Percentiles rank a stretch among this genome's conserved stretches.
phyloP scores from a whole-genome alignment of 495 filamentous ascomycete genomes.

The Xylaria acuta region DNA sequence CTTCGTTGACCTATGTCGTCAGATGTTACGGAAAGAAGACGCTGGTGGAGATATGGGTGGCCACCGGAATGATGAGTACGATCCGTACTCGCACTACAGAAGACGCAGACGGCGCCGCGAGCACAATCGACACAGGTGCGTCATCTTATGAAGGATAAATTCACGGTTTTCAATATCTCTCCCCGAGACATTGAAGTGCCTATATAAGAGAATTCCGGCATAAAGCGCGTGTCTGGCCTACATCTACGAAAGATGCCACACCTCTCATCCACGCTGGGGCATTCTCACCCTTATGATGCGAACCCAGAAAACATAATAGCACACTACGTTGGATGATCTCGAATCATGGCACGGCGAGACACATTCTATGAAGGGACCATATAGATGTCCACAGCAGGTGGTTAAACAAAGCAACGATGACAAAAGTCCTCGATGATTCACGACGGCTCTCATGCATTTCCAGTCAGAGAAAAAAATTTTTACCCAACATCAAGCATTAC shows the following conservation, averaged over 20 bases:
- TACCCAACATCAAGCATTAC: not conserved
- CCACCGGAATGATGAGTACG: constrained; percentile 49
- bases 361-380: not conserved
- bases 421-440: not conserved
- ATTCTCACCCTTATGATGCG: not conserved
- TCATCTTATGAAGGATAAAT: constrained; percentile 37
- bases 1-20: constrained; percentile 89
- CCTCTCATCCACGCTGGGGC: not conserved
- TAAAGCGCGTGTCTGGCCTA: not conserved
- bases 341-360: not conserved
- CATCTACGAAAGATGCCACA: not conserved
- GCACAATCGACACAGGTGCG: constrained; percentile 38
- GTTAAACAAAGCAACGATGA: not conserved
- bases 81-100: constrained; percentile 41
- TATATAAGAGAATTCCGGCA: not conserved
- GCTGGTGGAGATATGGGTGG: constrained; percentile 45
- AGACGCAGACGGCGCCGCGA: constrained; percentile 36
- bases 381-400: not conserved
- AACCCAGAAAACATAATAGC: constrained; percentile 1
- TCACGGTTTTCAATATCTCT: not conserved
- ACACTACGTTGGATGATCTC: not conserved
- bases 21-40: constrained; percentile 82
- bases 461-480: not conserved
- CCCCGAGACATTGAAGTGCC: not conserved
- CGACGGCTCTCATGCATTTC: not conserved